These are phyloP conservation scores for Anisogramma anomala DNA, from an alignment of 2,329 filamentous ascomycete species.

Conservation along the genomic window DNA sequence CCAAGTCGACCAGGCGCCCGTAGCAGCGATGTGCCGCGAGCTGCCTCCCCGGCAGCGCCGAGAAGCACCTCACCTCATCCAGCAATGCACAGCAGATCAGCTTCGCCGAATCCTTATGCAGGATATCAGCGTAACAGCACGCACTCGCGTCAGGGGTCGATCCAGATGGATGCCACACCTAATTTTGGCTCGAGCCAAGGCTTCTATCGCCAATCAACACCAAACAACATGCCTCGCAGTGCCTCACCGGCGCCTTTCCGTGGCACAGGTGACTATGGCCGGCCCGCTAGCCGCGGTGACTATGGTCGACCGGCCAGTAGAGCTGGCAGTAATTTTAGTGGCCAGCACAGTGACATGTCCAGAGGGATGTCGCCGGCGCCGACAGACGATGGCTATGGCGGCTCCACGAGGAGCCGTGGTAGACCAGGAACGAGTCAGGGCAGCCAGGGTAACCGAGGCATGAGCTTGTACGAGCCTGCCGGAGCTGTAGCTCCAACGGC, in stretches of 20 bases:
- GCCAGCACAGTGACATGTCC: slow-evolving; percentile 29
- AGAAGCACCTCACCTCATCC: slow-evolving; percentile 54
- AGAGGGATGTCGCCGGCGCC: slow-evolving; percentile 33
- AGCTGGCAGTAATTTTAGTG: slow-evolving; percentile 20
- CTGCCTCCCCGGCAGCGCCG: slow-evolving; percentile 57
- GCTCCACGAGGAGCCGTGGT: slow-evolving; percentile 41
- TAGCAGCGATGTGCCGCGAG: slow-evolving; percentile 45
- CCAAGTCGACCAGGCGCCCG: slow-evolving; percentile 48
- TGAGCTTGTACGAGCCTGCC: slow-evolving; percentile 45
- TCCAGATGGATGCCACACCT: slow-evolving; percentile 29
- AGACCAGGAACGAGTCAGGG: slow-evolving; percentile 35
- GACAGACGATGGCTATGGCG: slow-evolving; percentile 41
- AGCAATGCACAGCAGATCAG: slow-evolving; percentile 36
- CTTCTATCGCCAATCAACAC: slow-evolving; percentile 42
- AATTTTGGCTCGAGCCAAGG: slow-evolving; percentile 38
- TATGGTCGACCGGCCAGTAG: slow-evolving; percentile 22
- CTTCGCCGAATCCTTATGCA: slow-evolving; percentile 54
- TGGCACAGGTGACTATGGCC: slow-evolving; percentile 28
- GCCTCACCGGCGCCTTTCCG: slow-evolving; percentile 38
- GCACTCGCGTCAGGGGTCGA: slow-evolving; percentile 23
- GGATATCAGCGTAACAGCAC: slow-evolving; percentile 24
- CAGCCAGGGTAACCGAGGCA: slow-evolving; percentile 34
- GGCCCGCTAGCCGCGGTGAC: slow-evolving; percentile 40
- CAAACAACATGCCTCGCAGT: slow-evolving; percentile 34
- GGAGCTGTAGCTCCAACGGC: slow-evolving; percentile 30